A percentile compares a stretch with the other conserved stretches of the same genome.
Conservation (phyloP, 1,139 yeast species). For the Dujonia santamariae region DNA sequence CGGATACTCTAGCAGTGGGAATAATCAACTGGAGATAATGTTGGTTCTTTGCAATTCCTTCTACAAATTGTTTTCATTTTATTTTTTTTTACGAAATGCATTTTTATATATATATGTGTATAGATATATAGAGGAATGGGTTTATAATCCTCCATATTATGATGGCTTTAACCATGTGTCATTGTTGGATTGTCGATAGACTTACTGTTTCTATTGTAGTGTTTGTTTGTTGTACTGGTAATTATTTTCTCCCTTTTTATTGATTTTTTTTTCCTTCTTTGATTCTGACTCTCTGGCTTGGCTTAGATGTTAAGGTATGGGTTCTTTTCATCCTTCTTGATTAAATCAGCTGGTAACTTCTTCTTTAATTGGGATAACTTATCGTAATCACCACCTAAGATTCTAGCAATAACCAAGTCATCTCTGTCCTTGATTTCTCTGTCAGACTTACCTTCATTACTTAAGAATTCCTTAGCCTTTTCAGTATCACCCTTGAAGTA, state of each 20-base stretch:
- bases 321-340: slow-evolving; percentile 35
- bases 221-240: too few relatives aligned
- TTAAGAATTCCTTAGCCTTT: slow-evolving; percentile 54
- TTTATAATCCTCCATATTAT: too few relatives aligned
- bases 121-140: background rate
- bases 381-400: slow-evolving; percentile 83
- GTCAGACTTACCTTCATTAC: slow-evolving; percentile 53
- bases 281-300: slow-evolving; percentile 3
- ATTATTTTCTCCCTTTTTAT: too few relatives aligned
- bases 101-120: background rate
- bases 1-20: too few relatives aligned
- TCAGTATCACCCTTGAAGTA: slow-evolving; percentile 60
- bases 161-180: too few relatives aligned
- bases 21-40: too few relatives aligned
- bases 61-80: too few relatives aligned
- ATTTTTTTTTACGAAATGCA: too few relatives aligned
- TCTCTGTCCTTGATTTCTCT: slow-evolving; percentile 69
- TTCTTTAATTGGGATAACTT: slow-evolving; percentile 69
- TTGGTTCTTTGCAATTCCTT: too few relatives aligned
- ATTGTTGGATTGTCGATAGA: background rate
- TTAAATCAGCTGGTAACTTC: slow-evolving; percentile 40
- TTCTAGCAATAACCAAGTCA: slow-evolving; percentile 77
- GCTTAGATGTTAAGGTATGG: slow-evolving; percentile 31
- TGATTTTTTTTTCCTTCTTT: too few relatives aligned
- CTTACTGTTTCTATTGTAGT: background rate